Percentiles rank a stretch among this genome's conserved stretches.
phyloP scores from a whole-genome alignment of 164 flowering plant species.

The Macadamia integrifolia region DNA sequence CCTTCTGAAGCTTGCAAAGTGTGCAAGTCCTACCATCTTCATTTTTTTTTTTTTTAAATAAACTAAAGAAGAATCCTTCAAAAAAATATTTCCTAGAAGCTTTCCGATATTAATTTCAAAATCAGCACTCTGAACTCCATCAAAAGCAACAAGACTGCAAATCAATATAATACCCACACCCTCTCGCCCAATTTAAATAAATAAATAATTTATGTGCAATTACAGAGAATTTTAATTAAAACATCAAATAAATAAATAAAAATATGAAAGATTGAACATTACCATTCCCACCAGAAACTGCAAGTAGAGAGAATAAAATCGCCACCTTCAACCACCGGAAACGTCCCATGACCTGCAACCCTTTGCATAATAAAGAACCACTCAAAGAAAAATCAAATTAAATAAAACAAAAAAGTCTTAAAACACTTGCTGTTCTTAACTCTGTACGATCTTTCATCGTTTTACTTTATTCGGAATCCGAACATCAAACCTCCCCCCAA shows the following conservation, averaged over 20 bases:
- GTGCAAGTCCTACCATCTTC: too few relatives aligned
- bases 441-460: not conserved
- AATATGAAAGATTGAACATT: not conserved
- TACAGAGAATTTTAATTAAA: not conserved
- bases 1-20: too few relatives aligned
- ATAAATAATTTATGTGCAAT: not conserved
- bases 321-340: slow-evolving; percentile 32
- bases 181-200: not conserved
- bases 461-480: too few relatives aligned
- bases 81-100: too few relatives aligned
- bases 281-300: slow-evolving; percentile 43
- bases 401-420: not conserved
- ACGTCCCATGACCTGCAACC: slow-evolving; percentile 32
- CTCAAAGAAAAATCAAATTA: too few relatives aligned
- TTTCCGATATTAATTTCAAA: not conserved
- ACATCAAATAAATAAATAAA: not conserved
- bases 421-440: not conserved
- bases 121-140: not conserved
- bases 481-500: not conserved
- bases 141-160: not conserved
- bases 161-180: not conserved
- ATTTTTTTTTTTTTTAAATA: too few relatives aligned
- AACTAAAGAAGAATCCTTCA: too few relatives aligned
- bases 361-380: too few relatives aligned
- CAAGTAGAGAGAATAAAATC: slow-evolving; percentile 25